A percentile compares a stretch with the other conserved stretches of the same genome.
phyloP scores from a whole-genome alignment of 805 yeast species.

The Sugiyamaella qingdaonensis region DNA sequence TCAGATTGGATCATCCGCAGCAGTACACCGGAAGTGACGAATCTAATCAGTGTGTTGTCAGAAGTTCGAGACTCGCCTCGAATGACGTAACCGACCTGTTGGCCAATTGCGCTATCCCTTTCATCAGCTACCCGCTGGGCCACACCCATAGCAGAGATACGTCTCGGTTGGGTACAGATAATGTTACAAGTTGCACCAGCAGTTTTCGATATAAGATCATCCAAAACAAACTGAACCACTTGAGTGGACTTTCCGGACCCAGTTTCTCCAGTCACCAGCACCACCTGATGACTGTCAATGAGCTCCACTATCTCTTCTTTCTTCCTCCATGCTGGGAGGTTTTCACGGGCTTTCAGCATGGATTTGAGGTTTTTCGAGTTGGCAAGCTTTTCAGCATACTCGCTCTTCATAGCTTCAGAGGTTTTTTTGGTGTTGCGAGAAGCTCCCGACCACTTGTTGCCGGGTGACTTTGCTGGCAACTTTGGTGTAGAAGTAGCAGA shows the following conservation, averaged over 20 bases:
- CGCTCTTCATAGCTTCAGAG: constrained; percentile 32
- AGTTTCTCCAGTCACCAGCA: constrained; percentile 90
- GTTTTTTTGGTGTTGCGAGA: constrained; percentile 5
- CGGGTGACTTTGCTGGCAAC: too few species aligned
- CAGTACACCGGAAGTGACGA: constrained; percentile 90
- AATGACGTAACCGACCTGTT: constrained; percentile 82
- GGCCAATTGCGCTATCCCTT: constrained; percentile 58
- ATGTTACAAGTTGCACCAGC: constrained; percentile 50
- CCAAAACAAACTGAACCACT: constrained; percentile 83
- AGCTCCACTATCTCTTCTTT: constrained; percentile 50
- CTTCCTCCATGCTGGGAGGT: constrained; percentile 83
- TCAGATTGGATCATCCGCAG: constrained; percentile 73
- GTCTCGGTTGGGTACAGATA: constrained; percentile 90
- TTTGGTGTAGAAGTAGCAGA: neutral
- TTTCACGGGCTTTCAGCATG: constrained; percentile 46
- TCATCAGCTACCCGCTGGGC: constrained; percentile 92
- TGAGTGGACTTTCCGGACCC: constrained; percentile 98
- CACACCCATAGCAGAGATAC: constrained; percentile 90
- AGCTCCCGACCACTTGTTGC: neutral
- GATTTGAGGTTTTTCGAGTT: constrained; percentile 31
- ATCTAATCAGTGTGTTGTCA: constrained; percentile 63
- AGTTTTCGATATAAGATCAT: constrained; percentile 45
- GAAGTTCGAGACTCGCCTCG: constrained; percentile 79
- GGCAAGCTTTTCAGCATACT: constrained; percentile 32
- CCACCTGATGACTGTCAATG: constrained; percentile 57